phyloP scores from a whole-genome alignment of 148 eudicot species.

The Pharnaceum exiguum region DNA sequence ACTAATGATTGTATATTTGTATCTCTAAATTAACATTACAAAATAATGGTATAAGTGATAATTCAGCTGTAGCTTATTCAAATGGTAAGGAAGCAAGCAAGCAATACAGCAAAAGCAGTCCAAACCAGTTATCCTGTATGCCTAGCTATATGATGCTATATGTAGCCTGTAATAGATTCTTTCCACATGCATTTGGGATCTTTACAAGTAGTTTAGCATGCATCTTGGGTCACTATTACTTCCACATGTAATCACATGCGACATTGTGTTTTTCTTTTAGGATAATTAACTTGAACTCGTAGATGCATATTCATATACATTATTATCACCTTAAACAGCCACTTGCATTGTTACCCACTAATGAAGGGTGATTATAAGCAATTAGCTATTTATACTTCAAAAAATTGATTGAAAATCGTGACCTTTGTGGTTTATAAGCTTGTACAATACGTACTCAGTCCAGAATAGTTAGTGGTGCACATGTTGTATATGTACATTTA shows the following conservation, averaged over 20 bases:
- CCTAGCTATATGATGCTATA: slow-evolving; percentile 2
- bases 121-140: background rate
- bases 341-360: too few relatives aligned
- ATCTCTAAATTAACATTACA: background rate
- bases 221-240: slow-evolving; percentile 22
- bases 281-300: too few relatives aligned
- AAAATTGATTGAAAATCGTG: too few relatives aligned
- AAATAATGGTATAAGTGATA: too few relatives aligned
- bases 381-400: too few relatives aligned
- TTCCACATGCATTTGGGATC: slow-evolving; percentile 27
- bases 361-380: too few relatives aligned
- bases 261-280: background rate
- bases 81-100: slow-evolving; percentile 11
- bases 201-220: slow-evolving; percentile 25
- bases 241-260: slow-evolving; percentile 32
- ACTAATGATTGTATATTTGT: background rate
- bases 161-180: slow-evolving; percentile 7
- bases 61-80: background rate
- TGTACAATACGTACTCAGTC: too few relatives aligned
- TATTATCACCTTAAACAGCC: slow-evolving; percentile 1
- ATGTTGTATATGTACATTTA: too few relatives aligned
- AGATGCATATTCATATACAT: too few relatives aligned
- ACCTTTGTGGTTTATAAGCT: too few relatives aligned
- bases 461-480: too few relatives aligned
- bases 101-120: background rate